Evolutionary conservation across 2,329 filamentous ascomycete species (phyloP), one percentile per base, ranked within the genome.

Genomic region (Xylariales sp.): DNA sequence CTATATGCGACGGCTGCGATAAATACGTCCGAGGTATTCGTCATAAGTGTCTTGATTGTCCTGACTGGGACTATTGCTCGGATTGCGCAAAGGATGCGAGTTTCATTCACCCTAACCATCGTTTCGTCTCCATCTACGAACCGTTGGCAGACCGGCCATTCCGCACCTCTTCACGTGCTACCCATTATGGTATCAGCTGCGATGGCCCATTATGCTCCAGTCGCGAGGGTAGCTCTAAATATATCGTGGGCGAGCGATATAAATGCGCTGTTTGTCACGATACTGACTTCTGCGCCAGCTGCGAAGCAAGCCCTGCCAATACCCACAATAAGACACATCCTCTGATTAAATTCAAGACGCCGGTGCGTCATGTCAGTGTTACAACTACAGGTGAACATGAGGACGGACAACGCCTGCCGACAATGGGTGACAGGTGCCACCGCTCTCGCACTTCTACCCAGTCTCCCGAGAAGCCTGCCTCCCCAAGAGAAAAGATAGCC

Each of bases 191-290:
- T 65, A 95, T 98, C 77, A 97, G 92, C 85, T 99, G 96, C 77
- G 96, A 99, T 79, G 96, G 96, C 0, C 94, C 94, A 30, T 86
- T 97, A 50, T 99, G 96, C 86, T 86, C 86, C 67, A 81, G 83
- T 75, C 83, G 80, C 74, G 85, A 75, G 73, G 80, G 72, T 78
- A 85, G 78, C 78, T 84, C 76, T 85, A 88, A 83, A 36, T 97
- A 94, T 81, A 97, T 99, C 75, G 86, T 86, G 62, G 97, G 96
- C 59, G 87, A 91, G 68, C 93, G 96, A 71, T 99, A 96, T 87
- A 99, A 99, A 89, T 99, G 96, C 78, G 93, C 95, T 60, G 91
- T 99, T 64, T 99, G 96, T 84, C 87, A 97, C 76, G 94, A 99
- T 79, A 91, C 91, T 41, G 96, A 99, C 81, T 97, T 97, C 83